These are phyloP conservation scores for Ochromonas danica DNA, from an alignment of 108 stramenopile genomes.

Conservation along the genomic window DNA sequence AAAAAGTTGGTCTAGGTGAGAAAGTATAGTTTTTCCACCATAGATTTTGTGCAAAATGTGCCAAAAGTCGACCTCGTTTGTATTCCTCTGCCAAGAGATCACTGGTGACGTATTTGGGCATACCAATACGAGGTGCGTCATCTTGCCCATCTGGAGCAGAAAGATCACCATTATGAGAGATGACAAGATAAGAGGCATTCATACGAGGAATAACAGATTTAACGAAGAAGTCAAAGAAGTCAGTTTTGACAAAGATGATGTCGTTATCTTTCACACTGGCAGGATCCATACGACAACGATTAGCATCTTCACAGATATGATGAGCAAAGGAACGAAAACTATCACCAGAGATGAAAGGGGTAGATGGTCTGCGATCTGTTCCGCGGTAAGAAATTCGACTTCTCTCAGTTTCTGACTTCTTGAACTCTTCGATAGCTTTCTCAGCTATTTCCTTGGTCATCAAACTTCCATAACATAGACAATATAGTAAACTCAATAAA, in stretches of 20 bases:
- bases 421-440: not conserved
- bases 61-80: not conserved
- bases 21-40: conserved; percentile 31
- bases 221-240: conserved; percentile 18
- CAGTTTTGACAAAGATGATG: conserved; percentile 9
- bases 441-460: not conserved
- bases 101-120: not conserved
- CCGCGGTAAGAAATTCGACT: not conserved
- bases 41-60: conserved; percentile 28
- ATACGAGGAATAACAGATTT: not conserved
- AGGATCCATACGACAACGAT: conserved; percentile 23
- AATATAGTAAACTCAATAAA: not conserved
- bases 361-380: not conserved
- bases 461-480: not conserved
- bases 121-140: conserved; percentile 1
- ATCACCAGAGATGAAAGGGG: conserved; percentile 8
- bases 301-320: conserved; percentile 9
- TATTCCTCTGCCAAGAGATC: conserved; percentile 4
- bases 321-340: not conserved
- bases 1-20: not conserved
- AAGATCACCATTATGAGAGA: conserved; percentile 30
- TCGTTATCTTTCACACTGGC: not conserved
- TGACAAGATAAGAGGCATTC: not conserved
- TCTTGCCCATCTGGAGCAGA: conserved; percentile 37
- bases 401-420: not conserved